Base-by-base conservation (phyloP, 2,329 filamentous ascomycete genomes). In the Fusarium sp. region DNA sequence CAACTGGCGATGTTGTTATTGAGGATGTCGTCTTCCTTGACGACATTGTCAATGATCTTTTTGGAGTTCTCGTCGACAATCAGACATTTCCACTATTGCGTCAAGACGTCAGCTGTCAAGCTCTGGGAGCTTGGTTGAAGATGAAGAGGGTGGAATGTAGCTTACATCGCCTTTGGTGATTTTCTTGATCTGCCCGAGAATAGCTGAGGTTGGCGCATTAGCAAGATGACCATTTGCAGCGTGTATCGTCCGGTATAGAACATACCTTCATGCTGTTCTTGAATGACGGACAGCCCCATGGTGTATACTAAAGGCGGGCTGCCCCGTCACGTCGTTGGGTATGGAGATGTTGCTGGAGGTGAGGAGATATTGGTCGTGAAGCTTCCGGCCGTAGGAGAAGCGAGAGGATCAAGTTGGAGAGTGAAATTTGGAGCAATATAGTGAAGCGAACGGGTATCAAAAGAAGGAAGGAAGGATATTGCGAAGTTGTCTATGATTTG, bases 1-100 rank as follows among this genome's bases (percentile, higher is more conserved):
- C 78, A 87, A 97, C 94, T 97, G 72, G 94, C 95, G 80, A 99
- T 93, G 79, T 97, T 97, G 81, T 94, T 90, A 79, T 97, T 97
- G 82, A 99, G 91, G 72, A 99, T 97, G 76, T 98, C 94, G 88
- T 99, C 95, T 84, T 98, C 92, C 76, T 94, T 95, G 78, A 95
- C 89, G 46, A 93, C 92, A 84, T 95, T 97, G 81, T 97, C 91
- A 74, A 99, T 87, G 74, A 99, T 88, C 80, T 92, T 94, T 79
- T 91, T 91, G 78, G 93, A 94, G 58, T 85, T 86, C 72, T 93
- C 90, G 82, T 99, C 96, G 75, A 98, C 85, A 54, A 99, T 91
- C 73, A 99, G 84, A 72, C 98, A 93, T 88, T 98, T 99, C 96
- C 96, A 99, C 94, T 98, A 71, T 56, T 52, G 21, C 11, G 22